Percentiles rank a stretch among this genome's conserved stretches.
Conservation (phyloP, 441 rosid genomes). For the Daphne laureola region DNA sequence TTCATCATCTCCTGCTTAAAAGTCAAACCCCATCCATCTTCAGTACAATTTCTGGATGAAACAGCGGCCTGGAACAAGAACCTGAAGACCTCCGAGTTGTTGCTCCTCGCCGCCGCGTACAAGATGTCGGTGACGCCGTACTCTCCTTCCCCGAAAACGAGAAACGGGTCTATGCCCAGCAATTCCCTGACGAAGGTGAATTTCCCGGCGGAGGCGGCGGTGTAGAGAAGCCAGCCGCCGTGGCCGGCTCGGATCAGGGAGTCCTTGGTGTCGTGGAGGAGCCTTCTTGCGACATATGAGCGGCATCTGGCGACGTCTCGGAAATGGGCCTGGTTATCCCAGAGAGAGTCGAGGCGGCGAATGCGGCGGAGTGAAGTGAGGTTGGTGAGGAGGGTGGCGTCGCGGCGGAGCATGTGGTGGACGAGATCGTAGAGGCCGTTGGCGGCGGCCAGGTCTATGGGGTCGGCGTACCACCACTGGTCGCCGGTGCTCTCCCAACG, state of each 20-base stretch:
- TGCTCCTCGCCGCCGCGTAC: conserved; percentile 79
- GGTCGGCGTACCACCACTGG: conserved; percentile 99
- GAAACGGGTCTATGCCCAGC: conserved; percentile 67
- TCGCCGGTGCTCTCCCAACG: conserved; percentile 99
- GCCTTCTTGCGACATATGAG: conserved; percentile 54
- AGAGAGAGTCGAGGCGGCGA: conserved; percentile 95
- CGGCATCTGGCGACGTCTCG: conserved; percentile 59
- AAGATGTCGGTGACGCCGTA: conserved; percentile 82
- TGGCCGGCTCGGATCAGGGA: conserved; percentile 80
- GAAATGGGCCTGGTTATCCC: conserved; percentile 76
- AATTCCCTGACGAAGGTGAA: conserved; percentile 54
- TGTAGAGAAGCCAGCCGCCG: conserved; percentile 94
- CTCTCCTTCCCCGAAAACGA: conserved; percentile 96
- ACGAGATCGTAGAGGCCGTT: conserved; percentile 86
- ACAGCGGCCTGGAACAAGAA: conserved; percentile 41
- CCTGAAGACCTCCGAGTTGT: conserved; percentile 54
- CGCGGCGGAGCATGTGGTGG: conserved; percentile 71
- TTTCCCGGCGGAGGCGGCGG: conserved; percentile 97
- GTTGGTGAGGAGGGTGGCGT: conserved; percentile 84
- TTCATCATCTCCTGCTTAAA: conserved; percentile 70
- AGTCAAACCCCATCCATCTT: conserved; percentile 25
- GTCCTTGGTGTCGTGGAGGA: conserved; percentile 42
- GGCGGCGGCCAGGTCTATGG: conserved; percentile 95
- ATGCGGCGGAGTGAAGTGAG: conserved; percentile 94
- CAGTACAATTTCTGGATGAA: conserved; percentile 8